A percentile compares a stretch with the other conserved stretches of the same genome.
These are phyloP conservation scores for Backusella australiensis DNA, from an alignment of 192 early-diverging fungal genomes.

Conservation along the genomic window DNA sequence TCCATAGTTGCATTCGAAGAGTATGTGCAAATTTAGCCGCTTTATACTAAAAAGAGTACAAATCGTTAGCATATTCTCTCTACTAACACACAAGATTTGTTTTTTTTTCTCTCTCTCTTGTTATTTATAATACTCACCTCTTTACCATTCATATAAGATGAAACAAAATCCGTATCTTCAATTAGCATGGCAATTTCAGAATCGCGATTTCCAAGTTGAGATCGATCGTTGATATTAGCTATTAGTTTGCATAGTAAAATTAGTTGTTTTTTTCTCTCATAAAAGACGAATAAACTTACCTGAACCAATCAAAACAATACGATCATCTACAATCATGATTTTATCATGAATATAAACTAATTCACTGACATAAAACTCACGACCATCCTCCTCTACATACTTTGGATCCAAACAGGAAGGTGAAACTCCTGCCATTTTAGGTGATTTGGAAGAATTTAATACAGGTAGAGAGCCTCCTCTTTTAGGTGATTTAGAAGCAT, in stretches of 20 bases:
- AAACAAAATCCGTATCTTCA: constrained; percentile 70
- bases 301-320: background rate
- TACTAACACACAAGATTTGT: background rate
- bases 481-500: background rate
- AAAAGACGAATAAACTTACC: background rate
- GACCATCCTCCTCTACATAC: constrained; percentile 35
- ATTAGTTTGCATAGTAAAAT: constrained; percentile 39
- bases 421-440: background rate
- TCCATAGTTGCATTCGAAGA: constrained; percentile 73
- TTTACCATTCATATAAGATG: constrained; percentile 69
- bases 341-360: constrained; percentile 69
- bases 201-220: background rate
- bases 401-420: constrained; percentile 57
- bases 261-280: background rate
- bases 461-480: background rate
- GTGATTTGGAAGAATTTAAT: background rate
- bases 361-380: constrained; percentile 38
- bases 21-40: constrained; percentile 71
- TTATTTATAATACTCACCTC: constrained; percentile 29
- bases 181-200: constrained; percentile 41
- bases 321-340: constrained; percentile 36
- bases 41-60: constrained; percentile 46
- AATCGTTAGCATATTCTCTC: background rate
- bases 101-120: background rate
- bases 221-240: constrained; percentile 14